Conservation (phyloP, 176 grass and related monocot genomes). For the Bothriochloa decipiens region DNA sequence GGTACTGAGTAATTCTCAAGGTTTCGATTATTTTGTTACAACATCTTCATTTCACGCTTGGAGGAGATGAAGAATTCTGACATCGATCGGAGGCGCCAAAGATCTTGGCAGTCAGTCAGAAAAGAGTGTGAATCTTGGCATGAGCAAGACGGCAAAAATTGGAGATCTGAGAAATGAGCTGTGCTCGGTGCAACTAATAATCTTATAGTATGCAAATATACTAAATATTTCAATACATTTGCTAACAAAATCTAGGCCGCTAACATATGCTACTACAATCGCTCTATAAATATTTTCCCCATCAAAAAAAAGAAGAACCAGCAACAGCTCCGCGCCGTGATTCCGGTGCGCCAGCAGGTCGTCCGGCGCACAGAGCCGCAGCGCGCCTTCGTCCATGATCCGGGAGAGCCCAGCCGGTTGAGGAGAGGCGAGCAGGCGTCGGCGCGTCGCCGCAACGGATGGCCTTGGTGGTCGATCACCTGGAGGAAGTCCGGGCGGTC, state of each 20-base stretch:
- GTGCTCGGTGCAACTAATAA: neutral
- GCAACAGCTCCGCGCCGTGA: neutral
- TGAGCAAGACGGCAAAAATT: neutral
- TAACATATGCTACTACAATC: neutral
- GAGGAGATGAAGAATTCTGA: neutral
- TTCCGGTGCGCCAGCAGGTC: neutral
- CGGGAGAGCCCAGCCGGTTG: neutral
- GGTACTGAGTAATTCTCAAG: neutral
- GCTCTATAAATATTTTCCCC: neutral
- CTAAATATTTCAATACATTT: neutral
- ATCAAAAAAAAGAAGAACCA: neutral
- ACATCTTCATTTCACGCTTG: neutral
- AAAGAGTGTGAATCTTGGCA: neutral
- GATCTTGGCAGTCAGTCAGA: neutral
- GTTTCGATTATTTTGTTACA: neutral
- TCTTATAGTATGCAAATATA: neutral
- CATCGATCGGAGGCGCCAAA: neutral
- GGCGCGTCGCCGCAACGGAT: neutral
- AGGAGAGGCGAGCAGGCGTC: neutral
- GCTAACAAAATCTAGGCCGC: neutral
- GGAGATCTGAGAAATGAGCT: neutral
- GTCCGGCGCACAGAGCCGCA: neutral
- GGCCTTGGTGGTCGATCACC: neutral
- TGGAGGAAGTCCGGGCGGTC: neutral
- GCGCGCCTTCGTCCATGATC: neutral